Conservation (phyloP, 345 rosid genomes). For the Luvunga scandens region DNA sequence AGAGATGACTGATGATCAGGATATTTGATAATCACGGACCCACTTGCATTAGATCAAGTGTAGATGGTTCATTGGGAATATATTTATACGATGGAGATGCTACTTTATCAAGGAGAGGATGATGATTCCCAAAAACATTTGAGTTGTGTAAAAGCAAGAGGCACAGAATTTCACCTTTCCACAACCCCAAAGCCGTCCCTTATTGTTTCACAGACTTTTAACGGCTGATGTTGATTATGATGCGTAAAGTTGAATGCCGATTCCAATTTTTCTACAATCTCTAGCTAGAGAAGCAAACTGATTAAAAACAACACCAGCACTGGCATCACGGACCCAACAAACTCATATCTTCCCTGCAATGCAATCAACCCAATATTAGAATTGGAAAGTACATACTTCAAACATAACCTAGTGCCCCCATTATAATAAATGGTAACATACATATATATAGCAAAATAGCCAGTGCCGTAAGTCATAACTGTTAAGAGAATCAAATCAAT, state of each 20-base stretch:
- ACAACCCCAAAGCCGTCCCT: conserved; percentile 7
- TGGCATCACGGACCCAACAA: not conserved
- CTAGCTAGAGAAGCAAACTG: not conserved
- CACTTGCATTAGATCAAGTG: not conserved
- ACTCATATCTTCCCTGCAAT: conserved; percentile 13
- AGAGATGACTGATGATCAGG: not conserved
- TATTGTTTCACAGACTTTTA: not conserved
- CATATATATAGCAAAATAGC: too few species aligned
- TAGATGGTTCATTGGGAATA: not conserved
- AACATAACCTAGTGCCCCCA: too few species aligned
- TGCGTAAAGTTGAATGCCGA: not conserved
- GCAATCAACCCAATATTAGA: not conserved
- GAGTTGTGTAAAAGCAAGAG: conserved; percentile 20
- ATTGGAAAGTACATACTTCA: not conserved
- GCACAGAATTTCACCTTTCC: conserved; percentile 21
- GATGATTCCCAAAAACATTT: not conserved
- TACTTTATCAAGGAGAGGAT: not conserved
- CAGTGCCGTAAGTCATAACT: not conserved
- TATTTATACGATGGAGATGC: not conserved
- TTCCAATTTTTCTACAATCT: not conserved
- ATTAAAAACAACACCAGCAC: conserved; percentile 1
- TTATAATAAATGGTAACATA: too few species aligned
- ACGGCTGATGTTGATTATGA: not conserved
- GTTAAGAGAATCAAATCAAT: not conserved
- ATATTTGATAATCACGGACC: not conserved